Conservation (phyloP, 2,329 filamentous ascomycete genomes). For the Colletotrichum siamense region DNA sequence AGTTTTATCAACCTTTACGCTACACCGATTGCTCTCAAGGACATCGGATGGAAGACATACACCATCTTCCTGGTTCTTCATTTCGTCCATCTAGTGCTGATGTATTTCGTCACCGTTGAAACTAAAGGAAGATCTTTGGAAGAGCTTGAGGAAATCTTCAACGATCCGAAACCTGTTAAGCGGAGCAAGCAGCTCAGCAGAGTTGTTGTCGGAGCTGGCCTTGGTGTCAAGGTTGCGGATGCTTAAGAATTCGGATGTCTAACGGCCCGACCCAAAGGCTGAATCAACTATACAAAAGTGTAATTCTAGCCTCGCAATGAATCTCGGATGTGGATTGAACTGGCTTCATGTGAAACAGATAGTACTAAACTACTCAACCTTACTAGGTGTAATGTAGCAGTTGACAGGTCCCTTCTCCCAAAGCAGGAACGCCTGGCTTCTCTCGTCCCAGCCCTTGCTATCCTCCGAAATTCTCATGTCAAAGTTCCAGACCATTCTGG, state of each 20-base stretch:
- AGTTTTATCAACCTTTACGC: conserved; percentile 39
- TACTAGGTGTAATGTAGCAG: neutral
- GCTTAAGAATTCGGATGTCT: neutral
- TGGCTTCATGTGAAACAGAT: neutral
- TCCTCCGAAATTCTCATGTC: conserved; percentile 43
- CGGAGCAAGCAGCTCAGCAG: neutral
- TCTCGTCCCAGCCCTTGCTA: conserved; percentile 39
- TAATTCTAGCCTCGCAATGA: neutral
- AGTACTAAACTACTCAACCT: neutral
- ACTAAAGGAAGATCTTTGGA: conserved; percentile 60
- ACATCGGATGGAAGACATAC: conserved; percentile 48
- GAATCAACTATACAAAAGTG: neutral
- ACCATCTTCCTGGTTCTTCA: conserved; percentile 50
- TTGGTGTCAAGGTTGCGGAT: conserved; percentile 14
- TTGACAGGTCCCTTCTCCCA: conserved; percentile 37
- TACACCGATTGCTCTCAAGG: conserved; percentile 48
- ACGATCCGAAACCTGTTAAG: conserved; percentile 38
- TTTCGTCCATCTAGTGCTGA: conserved; percentile 25
- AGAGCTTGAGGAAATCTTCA: conserved; percentile 61
- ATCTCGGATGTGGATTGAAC: neutral
- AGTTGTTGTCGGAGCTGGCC: conserved; percentile 14
- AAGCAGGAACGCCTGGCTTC: conserved; percentile 40
- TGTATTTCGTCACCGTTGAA: conserved; percentile 42
- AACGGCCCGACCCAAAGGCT: too few relatives aligned
- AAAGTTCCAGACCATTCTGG: conserved; percentile 50